Evolutionary conservation across 257 asterid genomes (phyloP).

Genomic region (Eustoma russellianum): DNA sequence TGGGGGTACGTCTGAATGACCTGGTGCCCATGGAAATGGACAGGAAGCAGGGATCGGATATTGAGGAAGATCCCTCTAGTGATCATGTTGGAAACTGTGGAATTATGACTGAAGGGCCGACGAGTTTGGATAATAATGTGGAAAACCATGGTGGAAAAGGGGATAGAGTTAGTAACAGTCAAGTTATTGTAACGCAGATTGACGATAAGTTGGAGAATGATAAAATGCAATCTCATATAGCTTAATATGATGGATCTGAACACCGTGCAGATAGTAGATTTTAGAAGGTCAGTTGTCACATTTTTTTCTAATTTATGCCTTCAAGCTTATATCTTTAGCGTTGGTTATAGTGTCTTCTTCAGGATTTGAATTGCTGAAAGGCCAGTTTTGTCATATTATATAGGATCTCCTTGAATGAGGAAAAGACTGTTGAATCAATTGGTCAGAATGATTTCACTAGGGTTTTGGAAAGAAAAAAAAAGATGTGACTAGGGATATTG

Average conservation of each 20-base stretch:
- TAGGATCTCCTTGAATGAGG: background rate
- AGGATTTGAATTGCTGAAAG: constrained; percentile 4
- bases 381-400: background rate
- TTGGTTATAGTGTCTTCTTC: background rate
- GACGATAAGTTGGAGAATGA: constrained; percentile 22
- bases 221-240: constrained; percentile 12
- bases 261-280: background rate
- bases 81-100: constrained; percentile 1
- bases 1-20: constrained; percentile 8
- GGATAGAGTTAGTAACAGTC: constrained; percentile 18
- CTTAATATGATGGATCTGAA: constrained; percentile 12
- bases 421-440: background rate
- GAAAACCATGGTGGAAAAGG: constrained; percentile 15
- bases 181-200: constrained; percentile 9
- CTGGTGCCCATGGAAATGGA: constrained; percentile 44
- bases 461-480: too few species aligned
- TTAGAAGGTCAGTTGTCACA: background rate
- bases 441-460: background rate
- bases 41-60: constrained; percentile 12
- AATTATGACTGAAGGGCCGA: constrained; percentile 13
- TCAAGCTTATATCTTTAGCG: background rate
- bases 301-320: background rate
- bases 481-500: background rate
- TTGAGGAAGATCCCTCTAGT: constrained; percentile 13
- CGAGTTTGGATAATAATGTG: constrained; percentile 10